Base-by-base conservation (phyloP, 805 yeast genomes). In the Saccharomycopsis sp. region DNA sequence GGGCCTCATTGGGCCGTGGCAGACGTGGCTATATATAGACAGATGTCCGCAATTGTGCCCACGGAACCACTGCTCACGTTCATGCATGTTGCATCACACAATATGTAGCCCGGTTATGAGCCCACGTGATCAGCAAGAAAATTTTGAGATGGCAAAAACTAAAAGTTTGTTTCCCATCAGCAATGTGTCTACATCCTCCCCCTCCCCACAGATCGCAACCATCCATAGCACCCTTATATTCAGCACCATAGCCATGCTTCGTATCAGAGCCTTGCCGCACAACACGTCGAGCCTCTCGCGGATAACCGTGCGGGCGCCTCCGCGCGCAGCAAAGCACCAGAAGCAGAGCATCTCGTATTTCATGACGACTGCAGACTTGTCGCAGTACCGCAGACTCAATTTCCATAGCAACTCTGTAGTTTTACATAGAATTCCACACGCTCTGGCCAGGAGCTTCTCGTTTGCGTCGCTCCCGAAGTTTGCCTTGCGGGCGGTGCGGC, bases 401-500 rank as follows among this genome's bases (percentile, higher is more conserved):
- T 3, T 48, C 12, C 55, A 21, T 23, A 51, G 61, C 29, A 46
- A 40, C 29, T 53, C 53, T 24, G 16, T 57, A 8, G 48, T 52
- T 21, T 34, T 56, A 24, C 16, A 55, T 4, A 23, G 15, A 20
- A 16, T 16, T 2, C 14, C 41, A 21, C 29, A 2, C 44, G 29
- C 18, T 40, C 14, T 9, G 24, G 52, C n/a, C 34, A 9, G 15
- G 51, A 48, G 12, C 46, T 67, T 73, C 54, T 70, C 75, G 1
- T 60, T 74, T 20, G 65, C 76, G 1, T 62, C 68, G 34, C 70
- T 77, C 14, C 85, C 85, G 23, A 84, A 79, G 67, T 69, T 84
- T 0, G 72, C 85, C 3, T 79, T 80, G 0, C 79, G 79, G 56
- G 76, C 79, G 1, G 75, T 81, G 0, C 80, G 79, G 62, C 69